Evolutionary conservation across 2,329 filamentous ascomycete genomes (phyloP).

Genomic region (Ustulina deusta): DNA sequence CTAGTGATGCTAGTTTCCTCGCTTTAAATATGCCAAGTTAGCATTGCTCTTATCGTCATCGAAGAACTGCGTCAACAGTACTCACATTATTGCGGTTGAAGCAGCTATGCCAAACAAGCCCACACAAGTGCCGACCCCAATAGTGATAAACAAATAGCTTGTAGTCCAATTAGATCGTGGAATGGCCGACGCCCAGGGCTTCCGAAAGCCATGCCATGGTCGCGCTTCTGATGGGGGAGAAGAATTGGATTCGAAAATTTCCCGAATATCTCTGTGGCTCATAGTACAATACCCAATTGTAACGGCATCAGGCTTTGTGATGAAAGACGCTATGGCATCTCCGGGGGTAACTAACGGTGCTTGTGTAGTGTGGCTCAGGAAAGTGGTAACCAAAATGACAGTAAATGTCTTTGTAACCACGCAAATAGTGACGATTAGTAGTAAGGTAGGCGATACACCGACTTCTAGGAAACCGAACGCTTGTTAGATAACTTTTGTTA

Average conservation of each 20-base stretch:
- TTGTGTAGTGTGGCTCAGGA: conserved; percentile 52
- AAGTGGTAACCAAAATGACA: conserved; percentile 48
- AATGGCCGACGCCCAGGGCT: background rate
- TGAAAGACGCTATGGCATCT: conserved; percentile 64
- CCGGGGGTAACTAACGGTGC: conserved; percentile 63
- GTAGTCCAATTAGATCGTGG: background rate
- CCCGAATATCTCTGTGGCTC: conserved; percentile 23
- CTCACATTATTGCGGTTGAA: no score
- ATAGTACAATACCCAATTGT: conserved; percentile 49
- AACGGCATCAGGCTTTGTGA: conserved; percentile 58
- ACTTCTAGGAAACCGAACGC: background rate
- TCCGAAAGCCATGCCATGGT: background rate
- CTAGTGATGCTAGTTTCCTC: background rate
- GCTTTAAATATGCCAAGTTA: background rate
- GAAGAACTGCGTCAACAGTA: background rate
- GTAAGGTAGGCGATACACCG: conserved; percentile 38
- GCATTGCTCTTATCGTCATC: no score
- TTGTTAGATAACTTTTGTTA: background rate
- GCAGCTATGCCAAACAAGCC: background rate
- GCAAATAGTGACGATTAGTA: conserved; percentile 44
- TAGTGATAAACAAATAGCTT: background rate
- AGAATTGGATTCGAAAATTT: no score
- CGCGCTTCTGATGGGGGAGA: no score
- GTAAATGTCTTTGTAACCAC: conserved; percentile 58
- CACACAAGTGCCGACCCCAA: background rate